Evolutionary conservation across 768 basidiomycete genomes (phyloP), one percentile per base, ranked within the genome.

Genomic region (Suillus subluteus): DNA sequence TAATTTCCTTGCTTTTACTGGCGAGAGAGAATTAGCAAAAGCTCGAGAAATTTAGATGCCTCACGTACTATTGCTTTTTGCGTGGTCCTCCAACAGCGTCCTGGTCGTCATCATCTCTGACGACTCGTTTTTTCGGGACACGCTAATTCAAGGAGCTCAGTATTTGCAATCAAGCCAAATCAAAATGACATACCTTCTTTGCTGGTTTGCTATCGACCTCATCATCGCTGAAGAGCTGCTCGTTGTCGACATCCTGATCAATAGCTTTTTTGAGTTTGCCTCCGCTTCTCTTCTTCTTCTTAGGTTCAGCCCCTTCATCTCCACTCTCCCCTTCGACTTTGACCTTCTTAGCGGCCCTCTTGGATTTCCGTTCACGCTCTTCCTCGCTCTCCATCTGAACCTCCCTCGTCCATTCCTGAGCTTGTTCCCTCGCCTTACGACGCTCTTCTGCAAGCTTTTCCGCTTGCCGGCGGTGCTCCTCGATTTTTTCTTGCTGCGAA

Each of bases 381-480:
- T 95, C 94, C 48, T 93, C 91, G 72, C 91, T 89, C 78, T 83
- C 81, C 70, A 88, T 84, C 68, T 85, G 84, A 15, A 86, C 85
- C 65, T 91, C 88, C 52, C 86, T 78, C 23, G 88, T 89, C 92
- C 92, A 95, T 75, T 89, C 86, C 74, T 87, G 84, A 0, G 92
- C 91, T 73, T 94, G 88, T 75, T 94, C 95, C 13, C 91, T 82
- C 35, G 91, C 92, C 58, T 84, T 72, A 38, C 88, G 84, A 7
- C 96, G 88, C 72, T 91, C 87, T 73, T 91, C 92, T 0, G 91
- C 91, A n/a, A 98, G 78, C 70, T 86, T 88, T 72, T 91, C 93
- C 0, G 90, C 91, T 73, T 92, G 87, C 52, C 80, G 72, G n/a
- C 86, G 86, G 40, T 90, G 80, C 71, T 88, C 84, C 69, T 91